Conservation (phyloP, 352 stramenopile species). For the Phytophthora cajani region DNA sequence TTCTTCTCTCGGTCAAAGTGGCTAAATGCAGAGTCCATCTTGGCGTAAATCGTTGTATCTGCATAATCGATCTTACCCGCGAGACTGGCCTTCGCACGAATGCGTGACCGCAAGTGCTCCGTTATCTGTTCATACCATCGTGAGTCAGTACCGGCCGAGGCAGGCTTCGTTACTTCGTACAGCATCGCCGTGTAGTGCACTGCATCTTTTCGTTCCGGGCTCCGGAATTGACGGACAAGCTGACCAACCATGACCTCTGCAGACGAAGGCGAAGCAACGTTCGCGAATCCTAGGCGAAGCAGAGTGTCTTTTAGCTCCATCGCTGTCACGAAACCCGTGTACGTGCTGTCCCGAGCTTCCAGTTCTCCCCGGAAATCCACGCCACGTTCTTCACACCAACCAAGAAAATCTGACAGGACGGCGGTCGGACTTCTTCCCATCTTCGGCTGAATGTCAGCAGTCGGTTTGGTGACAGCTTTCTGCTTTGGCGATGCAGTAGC, state of each 20-base stretch:
- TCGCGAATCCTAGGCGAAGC: conserved; percentile 42
- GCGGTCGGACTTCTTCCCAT: conserved; percentile 9
- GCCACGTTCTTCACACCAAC: conserved; percentile 43
- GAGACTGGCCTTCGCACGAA: conserved; percentile 46
- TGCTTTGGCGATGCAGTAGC: conserved; percentile 4
- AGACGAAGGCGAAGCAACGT: conserved; percentile 20
- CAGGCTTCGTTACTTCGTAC: conserved; percentile 14
- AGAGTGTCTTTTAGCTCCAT: conserved; percentile 66
- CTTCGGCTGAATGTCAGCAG: not conserved
- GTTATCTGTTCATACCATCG: conserved; percentile 35
- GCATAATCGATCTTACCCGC: conserved; percentile 39
- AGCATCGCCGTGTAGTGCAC: conserved; percentile 56
- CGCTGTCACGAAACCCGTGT: conserved; percentile 49
- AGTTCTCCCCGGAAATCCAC: conserved; percentile 61
- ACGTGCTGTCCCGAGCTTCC: conserved; percentile 52
- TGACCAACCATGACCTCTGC: conserved; percentile 55
- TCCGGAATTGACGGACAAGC: conserved; percentile 64
- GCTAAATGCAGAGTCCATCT: conserved; percentile 58
- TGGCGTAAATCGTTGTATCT: conserved; percentile 32
- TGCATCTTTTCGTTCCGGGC: conserved; percentile 26
- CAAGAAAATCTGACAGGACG: conserved; percentile 36
- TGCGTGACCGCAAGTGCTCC: conserved; percentile 54
- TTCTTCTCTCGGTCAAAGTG: conserved; percentile 72
- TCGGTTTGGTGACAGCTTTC: not conserved
- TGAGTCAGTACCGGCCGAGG: conserved; percentile 10